Evolutionary conservation across 306 rosid genomes (phyloP).

Genomic region (Lithocarpus polystachyus): DNA sequence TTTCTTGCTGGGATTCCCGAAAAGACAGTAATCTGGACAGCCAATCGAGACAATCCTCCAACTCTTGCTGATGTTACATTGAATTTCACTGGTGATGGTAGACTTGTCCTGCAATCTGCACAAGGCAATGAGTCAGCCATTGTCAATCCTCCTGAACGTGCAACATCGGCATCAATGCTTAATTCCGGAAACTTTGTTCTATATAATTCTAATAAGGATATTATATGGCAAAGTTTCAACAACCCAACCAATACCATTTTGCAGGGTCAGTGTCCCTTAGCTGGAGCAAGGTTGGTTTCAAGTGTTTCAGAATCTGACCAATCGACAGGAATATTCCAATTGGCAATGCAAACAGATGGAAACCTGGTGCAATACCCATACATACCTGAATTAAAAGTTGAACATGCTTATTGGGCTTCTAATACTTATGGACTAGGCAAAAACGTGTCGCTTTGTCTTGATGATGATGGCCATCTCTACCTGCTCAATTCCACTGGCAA

Average conservation of each 20-base stretch:
- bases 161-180: neutral
- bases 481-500: neutral
- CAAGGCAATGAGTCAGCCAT: neutral
- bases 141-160: neutral
- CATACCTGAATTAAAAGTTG: neutral
- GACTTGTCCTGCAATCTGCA: neutral
- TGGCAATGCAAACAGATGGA: neutral
- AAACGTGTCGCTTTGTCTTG: neutral
- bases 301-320: neutral
- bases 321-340: neutral
- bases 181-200: neutral
- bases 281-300: neutral
- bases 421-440: fast-evolving
- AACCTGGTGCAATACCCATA: neutral
- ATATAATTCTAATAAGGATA: too few species aligned
- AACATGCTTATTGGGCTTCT: neutral
- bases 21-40: neutral
- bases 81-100: neutral
- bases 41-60: neutral
- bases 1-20: neutral
- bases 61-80: neutral
- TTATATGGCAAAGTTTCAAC: too few species aligned
- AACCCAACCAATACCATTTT: neutral
- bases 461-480: neutral
- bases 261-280: neutral